phyloP scores from a whole-genome alignment of 495 filamentous ascomycete genomes.

The Aspergillus biplanus region DNA sequence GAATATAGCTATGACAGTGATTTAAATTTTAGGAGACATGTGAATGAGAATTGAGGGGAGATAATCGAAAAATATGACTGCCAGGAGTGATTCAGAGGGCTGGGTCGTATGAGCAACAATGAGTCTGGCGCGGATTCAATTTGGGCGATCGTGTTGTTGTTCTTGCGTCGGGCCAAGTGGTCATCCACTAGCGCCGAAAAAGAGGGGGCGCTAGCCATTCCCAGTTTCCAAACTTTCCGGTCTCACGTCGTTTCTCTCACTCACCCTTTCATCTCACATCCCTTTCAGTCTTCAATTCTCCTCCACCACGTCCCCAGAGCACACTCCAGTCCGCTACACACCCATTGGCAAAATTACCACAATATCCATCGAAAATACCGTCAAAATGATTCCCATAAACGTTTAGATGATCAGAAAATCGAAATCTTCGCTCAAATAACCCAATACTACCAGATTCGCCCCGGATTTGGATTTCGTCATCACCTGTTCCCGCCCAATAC shows the following conservation, averaged over 20 bases:
- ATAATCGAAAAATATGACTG: too few relatives aligned
- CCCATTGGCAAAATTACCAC: constrained; percentile 12
- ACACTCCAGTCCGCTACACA: background rate
- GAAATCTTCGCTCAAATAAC: background rate
- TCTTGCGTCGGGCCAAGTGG: constrained; percentile 13
- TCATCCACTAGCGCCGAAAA: constrained; percentile 17
- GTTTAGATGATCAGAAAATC: background rate
- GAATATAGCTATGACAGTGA: background rate
- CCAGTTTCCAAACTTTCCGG: constrained; percentile 5
- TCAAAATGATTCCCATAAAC: constrained; percentile 28
- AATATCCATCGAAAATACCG: constrained; percentile 8
- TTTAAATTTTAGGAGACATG: background rate
- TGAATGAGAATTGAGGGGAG: too few relatives aligned
- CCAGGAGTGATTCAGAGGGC: background rate
- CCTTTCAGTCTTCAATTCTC: constrained; percentile 10
- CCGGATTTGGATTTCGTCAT: background rate
- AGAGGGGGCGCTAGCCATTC: constrained; percentile 18
- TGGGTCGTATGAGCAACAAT: background rate
- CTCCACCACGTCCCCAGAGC: constrained; percentile 11
- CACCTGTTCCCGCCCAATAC: constrained; percentile 12
- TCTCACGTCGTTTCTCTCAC: constrained; percentile 1
- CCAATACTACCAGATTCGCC: background rate
- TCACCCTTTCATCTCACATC: constrained; percentile 14
- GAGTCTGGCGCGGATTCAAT: constrained; percentile 2
- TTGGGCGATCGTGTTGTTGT: constrained; percentile 14